Evolutionary conservation across 31 red algal species (phyloP), one percentile per base, ranked within the genome.

Genomic region (Asparagopsis taxiformis): DNA sequence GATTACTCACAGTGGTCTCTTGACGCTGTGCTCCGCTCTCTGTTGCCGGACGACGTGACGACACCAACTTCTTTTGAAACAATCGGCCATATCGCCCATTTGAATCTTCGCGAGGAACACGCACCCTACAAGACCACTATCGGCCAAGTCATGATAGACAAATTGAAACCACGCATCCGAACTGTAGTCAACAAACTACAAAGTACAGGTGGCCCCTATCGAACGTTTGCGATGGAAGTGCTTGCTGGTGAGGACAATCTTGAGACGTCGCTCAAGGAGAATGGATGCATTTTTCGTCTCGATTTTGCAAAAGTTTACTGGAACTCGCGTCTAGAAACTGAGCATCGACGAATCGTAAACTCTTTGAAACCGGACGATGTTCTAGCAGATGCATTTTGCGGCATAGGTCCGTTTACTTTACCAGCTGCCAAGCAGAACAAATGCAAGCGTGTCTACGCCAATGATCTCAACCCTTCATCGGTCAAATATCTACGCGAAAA

Each of bases 161-260:
- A 98, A 65, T 69, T 91, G 7, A 54, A 41, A 16, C 82, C 81
- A 30, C 52, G 90, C 33, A 64, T 94, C 10, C 59, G 65, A 65
- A 90, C 90, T 26, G 80, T 98, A 22, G 90, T 98, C 51, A 98
- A 98, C 55, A 98, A 98, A 76, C 39, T 82, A 24, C 78, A 72
- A 22, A 83, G 54, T 25, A 93, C 90, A 22, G 79, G 85, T n/a
- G 95, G 95, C 3, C 72, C 75, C 0, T 98, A 93, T 75, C 56
- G 95, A 16, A 93, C 91, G n/a, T 98, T 98, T 93, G 68, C 23
- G 2, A 91, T 94, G 85, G 90, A 98, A 61, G 72, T 94, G 51
- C 69, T 98, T 21, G 91, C 90, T 31, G 95, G 89, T 0, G 90
- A 90, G 22, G 28, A 67, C 34, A 62, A 84, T 49, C 34, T 90